Conservation (phyloP, 371 early-diverging fungal genomes). For the Mortierella polycephala region DNA sequence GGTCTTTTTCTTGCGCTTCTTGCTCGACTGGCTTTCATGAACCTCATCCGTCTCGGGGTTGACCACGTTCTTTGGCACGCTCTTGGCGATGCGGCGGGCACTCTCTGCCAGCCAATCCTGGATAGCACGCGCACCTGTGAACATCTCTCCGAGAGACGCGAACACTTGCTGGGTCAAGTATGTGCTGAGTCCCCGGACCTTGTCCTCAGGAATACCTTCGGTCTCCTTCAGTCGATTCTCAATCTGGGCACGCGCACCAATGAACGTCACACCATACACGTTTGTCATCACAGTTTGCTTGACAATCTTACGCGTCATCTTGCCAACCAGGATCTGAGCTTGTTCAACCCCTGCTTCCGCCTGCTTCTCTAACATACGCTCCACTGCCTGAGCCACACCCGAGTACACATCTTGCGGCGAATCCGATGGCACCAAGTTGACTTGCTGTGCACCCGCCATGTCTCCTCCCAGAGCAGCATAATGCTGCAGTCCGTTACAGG, state of each 20-base stretch:
- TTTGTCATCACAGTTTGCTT: constrained; percentile 99
- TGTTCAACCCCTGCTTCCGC: constrained; percentile 65
- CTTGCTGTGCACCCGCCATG: constrained; percentile 88
- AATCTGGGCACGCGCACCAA: constrained; percentile 95
- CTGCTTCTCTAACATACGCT: constrained; percentile 73
- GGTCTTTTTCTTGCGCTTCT: constrained; percentile 25
- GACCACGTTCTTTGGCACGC: constrained; percentile 66
- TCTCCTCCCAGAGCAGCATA: constrained; percentile 99
- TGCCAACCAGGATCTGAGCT: constrained; percentile 71
- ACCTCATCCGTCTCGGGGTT: constrained; percentile 61
- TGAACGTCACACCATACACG: constrained; percentile 97
- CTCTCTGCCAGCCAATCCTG: constrained; percentile 95
- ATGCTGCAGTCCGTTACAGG: constrained; percentile 99
- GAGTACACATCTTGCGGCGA: constrained; percentile 95
- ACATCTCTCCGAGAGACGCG: constrained; percentile 88
- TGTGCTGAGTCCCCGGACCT: constrained; percentile 63
- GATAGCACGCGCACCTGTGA: constrained; percentile 88
- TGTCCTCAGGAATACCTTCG: constrained; percentile 67
- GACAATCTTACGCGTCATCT: constrained; percentile 92
- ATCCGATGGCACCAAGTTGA: constrained; percentile 90
- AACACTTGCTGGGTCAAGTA: constrained; percentile 91
- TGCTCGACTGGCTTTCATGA: constrained; percentile 20
- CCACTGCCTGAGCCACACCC: constrained; percentile 86
- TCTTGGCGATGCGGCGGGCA: constrained; percentile 85
- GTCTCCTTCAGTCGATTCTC: constrained; percentile 81